These are phyloP conservation scores for Choanephora cucurbitarum DNA, from an alignment of 371 early-diverging fungal species.

Conservation along the genomic window DNA sequence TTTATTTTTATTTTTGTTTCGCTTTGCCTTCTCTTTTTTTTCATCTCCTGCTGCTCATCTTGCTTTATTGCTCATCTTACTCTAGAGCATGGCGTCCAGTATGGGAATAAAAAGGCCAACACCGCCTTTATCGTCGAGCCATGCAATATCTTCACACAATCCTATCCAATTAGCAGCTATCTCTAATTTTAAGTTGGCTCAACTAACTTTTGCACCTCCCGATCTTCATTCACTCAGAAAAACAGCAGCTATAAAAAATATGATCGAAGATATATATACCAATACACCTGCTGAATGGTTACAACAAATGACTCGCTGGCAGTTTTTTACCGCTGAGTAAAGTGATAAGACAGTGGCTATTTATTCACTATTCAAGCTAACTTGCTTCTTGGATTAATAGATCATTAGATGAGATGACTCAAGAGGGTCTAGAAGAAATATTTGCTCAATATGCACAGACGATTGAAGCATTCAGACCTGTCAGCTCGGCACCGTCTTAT, in stretches of 20 bases:
- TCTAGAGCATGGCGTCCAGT: not conserved
- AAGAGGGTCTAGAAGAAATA: constrained; percentile 47
- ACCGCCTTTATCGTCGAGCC: constrained; percentile 8
- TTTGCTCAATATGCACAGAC: constrained; percentile 48
- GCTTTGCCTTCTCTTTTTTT: constrained; percentile 5
- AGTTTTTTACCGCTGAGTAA: constrained; percentile 55
- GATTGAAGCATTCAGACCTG: constrained; percentile 47
- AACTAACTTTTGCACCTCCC: constrained; percentile 55
- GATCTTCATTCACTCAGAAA: constrained; percentile 49
- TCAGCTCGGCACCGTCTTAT: constrained; percentile 16
- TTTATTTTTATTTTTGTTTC: constrained; percentile 5
- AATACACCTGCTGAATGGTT: constrained; percentile 53
- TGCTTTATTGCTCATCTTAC: too few relatives aligned
- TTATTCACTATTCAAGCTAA: too few relatives aligned
- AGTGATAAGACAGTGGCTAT: constrained; percentile 4
- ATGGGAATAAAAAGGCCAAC: constrained; percentile 4
- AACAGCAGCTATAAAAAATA: constrained; percentile 52
- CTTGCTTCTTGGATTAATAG: too few relatives aligned
- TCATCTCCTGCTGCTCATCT: constrained; percentile 5
- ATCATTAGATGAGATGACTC: constrained; percentile 50
- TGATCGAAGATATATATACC: constrained; percentile 43
- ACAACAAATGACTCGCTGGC: constrained; percentile 57
- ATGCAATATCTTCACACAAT: constrained; percentile 26
- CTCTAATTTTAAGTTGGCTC: constrained; percentile 58
- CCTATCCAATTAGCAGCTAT: constrained; percentile 56